Evolutionary conservation across 2,329 filamentous ascomycete genomes (phyloP).

Genomic region (Microsporum canis): DNA sequence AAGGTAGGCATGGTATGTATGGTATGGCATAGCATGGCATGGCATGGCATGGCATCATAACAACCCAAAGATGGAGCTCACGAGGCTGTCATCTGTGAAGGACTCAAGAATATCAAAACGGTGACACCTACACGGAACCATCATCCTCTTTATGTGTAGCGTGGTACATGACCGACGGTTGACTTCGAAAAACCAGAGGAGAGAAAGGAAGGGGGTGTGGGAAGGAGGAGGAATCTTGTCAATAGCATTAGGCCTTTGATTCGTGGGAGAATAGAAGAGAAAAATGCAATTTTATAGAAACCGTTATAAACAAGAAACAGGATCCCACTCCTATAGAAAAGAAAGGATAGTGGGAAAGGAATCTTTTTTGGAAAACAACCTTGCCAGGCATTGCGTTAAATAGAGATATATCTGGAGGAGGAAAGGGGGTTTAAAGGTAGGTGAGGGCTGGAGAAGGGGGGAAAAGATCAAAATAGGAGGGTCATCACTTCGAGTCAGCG

Average conservation of each 20-base stretch:
- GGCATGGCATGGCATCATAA: not conserved
- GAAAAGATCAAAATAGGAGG: not conserved
- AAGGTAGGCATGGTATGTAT: not conserved
- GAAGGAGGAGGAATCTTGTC: not conserved
- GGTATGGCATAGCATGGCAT: not conserved
- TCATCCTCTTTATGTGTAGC: constrained; percentile 4
- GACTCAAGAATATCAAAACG: not conserved
- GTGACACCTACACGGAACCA: constrained; percentile 5
- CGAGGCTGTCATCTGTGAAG: not conserved
- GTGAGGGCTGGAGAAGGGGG: not conserved
- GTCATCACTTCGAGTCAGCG: constrained; percentile 1
- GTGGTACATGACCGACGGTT: constrained; percentile 5
- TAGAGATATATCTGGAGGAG: not conserved
- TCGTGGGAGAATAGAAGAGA: not conserved
- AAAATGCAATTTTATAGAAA: constrained; percentile 10
- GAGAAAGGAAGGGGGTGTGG: not conserved
- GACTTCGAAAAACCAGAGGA: constrained; percentile 1
- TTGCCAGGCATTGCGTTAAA: not conserved
- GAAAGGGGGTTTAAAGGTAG: not conserved
- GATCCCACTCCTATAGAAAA: constrained; percentile 5
- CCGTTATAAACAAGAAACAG: constrained; percentile 10
- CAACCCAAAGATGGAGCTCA: not conserved
- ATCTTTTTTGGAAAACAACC: constrained; percentile 9
- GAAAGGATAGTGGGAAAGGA: not conserved
- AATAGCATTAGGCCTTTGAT: constrained; percentile 1